Conservation (phyloP, 2,329 filamentous ascomycete species). For the Paracoccidioides brasiliensis region DNA sequence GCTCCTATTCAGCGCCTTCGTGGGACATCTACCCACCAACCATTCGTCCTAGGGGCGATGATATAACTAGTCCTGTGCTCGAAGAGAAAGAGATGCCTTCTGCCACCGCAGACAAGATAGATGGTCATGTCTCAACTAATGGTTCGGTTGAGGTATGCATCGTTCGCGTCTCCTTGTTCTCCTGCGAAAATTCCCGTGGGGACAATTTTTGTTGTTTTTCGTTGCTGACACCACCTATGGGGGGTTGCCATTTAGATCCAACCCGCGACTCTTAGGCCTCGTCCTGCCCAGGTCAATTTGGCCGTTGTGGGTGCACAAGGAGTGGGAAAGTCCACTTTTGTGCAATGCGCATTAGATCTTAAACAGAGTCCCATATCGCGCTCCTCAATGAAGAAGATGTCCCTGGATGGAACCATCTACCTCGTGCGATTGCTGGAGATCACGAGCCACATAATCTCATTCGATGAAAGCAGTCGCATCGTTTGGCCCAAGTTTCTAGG, state of each 20-base stretch:
- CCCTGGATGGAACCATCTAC: constrained; percentile 42
- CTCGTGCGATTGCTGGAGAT: constrained; percentile 47
- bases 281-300: constrained; percentile 44
- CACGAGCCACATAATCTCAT: constrained; percentile 37
- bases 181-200: neutral
- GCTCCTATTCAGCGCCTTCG: constrained; percentile 25
- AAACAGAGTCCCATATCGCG: constrained; percentile 29
- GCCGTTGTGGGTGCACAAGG: constrained; percentile 42
- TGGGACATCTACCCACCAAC: constrained; percentile 20
- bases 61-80: constrained; percentile 11
- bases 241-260: neutral
- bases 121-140: neutral
- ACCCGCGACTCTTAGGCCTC: constrained; percentile 17
- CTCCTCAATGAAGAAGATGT: constrained; percentile 41
- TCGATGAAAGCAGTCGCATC: constrained; percentile 35
- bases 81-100: constrained; percentile 20
- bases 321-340: constrained; percentile 48
- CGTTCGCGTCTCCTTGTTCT: neutral
- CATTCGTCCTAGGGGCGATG: constrained; percentile 14
- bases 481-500: constrained; percentile 42
- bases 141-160: constrained; percentile 19
- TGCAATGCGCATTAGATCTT: constrained; percentile 44
- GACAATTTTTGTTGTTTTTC: neutral
- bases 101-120: constrained; percentile 6
- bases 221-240: neutral